These are phyloP conservation scores for Curvularia eragrostidis DNA, from an alignment of 2,329 filamentous ascomycete species.

Conservation along the genomic window DNA sequence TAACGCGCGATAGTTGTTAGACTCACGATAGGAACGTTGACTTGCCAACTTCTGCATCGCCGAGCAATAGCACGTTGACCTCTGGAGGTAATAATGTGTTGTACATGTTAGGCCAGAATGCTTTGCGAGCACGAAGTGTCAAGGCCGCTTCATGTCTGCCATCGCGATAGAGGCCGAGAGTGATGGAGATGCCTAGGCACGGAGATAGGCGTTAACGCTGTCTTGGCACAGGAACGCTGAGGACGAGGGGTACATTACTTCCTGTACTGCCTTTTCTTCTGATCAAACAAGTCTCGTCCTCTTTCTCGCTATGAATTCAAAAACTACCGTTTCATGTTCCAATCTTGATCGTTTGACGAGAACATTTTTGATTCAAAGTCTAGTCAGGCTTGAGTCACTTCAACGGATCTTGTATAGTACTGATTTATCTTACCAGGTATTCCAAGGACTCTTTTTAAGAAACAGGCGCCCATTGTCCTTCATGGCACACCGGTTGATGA, in stretches of 20 bases:
- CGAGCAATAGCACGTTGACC: conserved; percentile 61
- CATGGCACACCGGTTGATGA: background rate
- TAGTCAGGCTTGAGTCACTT: background rate
- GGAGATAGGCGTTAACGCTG: conserved; percentile 18
- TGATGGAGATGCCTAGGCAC: conserved; percentile 8
- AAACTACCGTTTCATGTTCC: background rate
- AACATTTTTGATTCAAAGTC: background rate
- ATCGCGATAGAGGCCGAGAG: background rate
- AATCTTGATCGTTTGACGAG: background rate
- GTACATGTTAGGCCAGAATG: conserved; percentile 26
- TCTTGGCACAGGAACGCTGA: conserved; percentile 6
- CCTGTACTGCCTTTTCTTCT: background rate
- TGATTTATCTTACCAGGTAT: background rate
- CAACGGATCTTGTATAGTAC: background rate
- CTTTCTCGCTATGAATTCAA: background rate
- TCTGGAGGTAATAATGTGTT: conserved; percentile 29
- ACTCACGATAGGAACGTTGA: conserved; percentile 68
- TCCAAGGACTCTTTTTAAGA: background rate
- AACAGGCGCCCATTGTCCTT: background rate
- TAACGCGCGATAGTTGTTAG: conserved; percentile 4
- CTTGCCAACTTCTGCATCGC: conserved; percentile 66
- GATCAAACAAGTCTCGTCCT: background rate
- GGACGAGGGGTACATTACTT: background rate
- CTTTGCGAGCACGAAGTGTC: conserved; percentile 10
- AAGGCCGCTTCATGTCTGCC: conserved; percentile 25